Conservation (phyloP, 1,139 yeast genomes). For the Taphrina confusa region DNA sequence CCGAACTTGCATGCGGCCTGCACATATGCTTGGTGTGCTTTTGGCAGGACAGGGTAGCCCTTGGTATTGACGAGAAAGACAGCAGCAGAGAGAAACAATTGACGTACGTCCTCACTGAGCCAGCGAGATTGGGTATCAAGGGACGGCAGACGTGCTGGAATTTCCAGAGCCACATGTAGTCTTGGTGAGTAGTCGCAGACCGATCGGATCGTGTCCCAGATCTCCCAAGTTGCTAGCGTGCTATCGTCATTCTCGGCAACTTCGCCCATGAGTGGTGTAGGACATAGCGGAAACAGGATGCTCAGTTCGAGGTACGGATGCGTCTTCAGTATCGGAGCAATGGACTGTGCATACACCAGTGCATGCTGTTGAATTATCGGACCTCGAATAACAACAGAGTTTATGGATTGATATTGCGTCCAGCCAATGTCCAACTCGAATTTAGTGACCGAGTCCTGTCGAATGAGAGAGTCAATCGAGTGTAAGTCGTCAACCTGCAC, state of each 20-base stretch:
- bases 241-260: constrained; percentile 41
- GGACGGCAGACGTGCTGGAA: constrained; percentile 56
- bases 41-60: constrained; percentile 63
- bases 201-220: constrained; percentile 64
- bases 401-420: constrained; percentile 27
- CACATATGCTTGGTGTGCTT: constrained; percentile 55
- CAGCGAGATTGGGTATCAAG: constrained; percentile 56
- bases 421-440: constrained; percentile 23
- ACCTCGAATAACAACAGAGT: constrained; percentile 15
- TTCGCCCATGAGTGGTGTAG: constrained; percentile 14
- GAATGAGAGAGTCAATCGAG: constrained; percentile 29
- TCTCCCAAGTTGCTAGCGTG: constrained; percentile 66
- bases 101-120: constrained; percentile 65
- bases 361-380: constrained; percentile 24
- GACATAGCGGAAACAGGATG: constrained; percentile 25
- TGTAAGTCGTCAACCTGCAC: constrained; percentile 22
- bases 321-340: constrained; percentile 16
- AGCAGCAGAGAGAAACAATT: constrained; percentile 57
- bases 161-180: constrained; percentile 59
- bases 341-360: constrained; percentile 26
- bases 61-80: constrained; percentile 60
- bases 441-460: constrained; percentile 21
- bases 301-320: constrained; percentile 26
- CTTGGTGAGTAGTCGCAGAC: constrained; percentile 56
- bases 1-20: constrained; percentile 40